A percentile compares a stretch with the other conserved stretches of the same genome.
Conservation (phyloP, 1,284 basidiomycete species). For the Agroathelia rolfsii region DNA sequence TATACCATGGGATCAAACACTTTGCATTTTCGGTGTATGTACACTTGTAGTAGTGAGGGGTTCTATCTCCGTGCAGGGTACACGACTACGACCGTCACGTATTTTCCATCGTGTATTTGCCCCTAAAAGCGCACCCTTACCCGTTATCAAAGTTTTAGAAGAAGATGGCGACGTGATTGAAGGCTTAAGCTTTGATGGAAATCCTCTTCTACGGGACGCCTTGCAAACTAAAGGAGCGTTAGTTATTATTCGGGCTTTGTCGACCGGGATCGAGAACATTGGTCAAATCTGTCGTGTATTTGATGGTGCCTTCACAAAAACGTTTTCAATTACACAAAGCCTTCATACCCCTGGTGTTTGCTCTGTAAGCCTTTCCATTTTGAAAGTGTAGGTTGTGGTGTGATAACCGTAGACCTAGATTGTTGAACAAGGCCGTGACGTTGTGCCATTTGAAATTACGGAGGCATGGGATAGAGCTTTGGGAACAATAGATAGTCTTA, state of each 20-base stretch:
- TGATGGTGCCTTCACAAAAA: no score
- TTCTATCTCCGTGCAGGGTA: conserved; percentile 39
- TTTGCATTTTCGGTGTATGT: conserved; percentile 54
- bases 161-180: conserved; percentile 21
- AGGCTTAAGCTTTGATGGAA: no score
- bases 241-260: conserved; percentile 26
- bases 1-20: conserved; percentile 33
- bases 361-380: no score
- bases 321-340: no score
- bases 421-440: conserved; percentile 33
- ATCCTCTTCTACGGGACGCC: no score
- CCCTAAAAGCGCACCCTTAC: conserved; percentile 57
- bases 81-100: conserved; percentile 31
- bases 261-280: conserved; percentile 30
- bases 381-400: no score
- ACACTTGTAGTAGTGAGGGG: conserved; percentile 46
- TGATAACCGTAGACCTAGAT: conserved; percentile 15
- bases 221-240: conserved; percentile 14
- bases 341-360: no score
- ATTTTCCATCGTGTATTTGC: conserved; percentile 44
- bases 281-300: no score
- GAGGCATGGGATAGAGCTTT: conserved; percentile 51
- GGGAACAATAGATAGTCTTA: conserved; percentile 8
- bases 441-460: conserved; percentile 41
- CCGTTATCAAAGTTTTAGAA: conserved; percentile 35